A percentile compares a stretch with the other conserved stretches of the same genome.
Conservation (phyloP, 345 rosid species). For the Eucalyptus cloeziana region DNA sequence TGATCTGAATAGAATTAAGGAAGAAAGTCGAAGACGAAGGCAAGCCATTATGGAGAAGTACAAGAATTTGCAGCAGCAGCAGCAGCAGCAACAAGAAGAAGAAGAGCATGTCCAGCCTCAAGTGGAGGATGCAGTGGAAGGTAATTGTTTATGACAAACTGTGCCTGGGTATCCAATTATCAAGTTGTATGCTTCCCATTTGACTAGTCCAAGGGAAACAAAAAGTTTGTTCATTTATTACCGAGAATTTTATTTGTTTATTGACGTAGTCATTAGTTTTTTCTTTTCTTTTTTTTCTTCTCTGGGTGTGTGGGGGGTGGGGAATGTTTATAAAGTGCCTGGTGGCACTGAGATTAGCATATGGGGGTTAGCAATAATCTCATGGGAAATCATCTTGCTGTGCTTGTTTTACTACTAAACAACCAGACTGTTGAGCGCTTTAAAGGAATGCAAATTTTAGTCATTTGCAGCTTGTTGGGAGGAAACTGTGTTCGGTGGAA, state of each 20-base stretch:
- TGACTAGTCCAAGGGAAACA: background rate
- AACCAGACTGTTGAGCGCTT: background rate
- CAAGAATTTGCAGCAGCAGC: conserved; percentile 40
- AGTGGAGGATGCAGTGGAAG: conserved; percentile 18
- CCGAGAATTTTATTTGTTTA: background rate
- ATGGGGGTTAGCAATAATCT: background rate
- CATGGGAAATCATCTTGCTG: background rate
- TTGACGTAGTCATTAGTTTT: background rate
- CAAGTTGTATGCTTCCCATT: background rate
- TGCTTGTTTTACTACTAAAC: background rate
- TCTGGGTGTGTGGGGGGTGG: background rate
- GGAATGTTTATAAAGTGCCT: background rate
- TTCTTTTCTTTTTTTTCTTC: background rate
- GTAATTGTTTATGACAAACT: conserved; percentile 6
- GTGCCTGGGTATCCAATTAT: background rate
- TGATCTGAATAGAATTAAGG: conserved; percentile 73
- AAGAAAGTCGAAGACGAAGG: conserved; percentile 82
- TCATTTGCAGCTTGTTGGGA: background rate
- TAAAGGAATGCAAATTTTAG: background rate
- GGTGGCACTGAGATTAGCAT: background rate
- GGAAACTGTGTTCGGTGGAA: background rate
- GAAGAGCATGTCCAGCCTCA: conserved; percentile 7
- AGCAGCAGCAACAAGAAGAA: conserved; percentile 1
- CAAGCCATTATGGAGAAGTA: conserved; percentile 75
- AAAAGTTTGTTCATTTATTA: background rate